phyloP scores from a whole-genome alignment of 2,329 filamentous ascomycete genomes.

The Ceratocystiopsis brevicomis region DNA sequence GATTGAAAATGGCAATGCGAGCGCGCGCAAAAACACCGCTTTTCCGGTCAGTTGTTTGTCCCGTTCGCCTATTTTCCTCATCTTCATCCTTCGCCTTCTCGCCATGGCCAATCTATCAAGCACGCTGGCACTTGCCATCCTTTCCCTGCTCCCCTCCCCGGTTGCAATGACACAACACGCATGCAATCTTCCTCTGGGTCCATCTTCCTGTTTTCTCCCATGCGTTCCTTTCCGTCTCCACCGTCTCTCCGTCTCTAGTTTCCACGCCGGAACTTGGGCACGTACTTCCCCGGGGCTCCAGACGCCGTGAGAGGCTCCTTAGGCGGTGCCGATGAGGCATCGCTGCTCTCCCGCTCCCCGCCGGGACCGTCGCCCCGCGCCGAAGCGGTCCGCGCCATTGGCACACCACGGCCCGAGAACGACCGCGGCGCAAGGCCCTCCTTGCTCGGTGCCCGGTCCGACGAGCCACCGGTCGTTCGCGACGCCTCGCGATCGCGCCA shows the following conservation, averaged over 20 bases:
- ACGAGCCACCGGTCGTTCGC: conserved; percentile 8
- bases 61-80: too few species aligned
- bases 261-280: conserved; percentile 25
- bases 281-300: conserved; percentile 38
- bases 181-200: too few species aligned
- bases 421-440: conserved; percentile 12
- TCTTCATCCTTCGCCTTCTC: too few species aligned
- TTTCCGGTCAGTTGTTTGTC: too few species aligned
- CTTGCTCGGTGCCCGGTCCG: conserved; percentile 8
- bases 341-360: conserved; percentile 10
- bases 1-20: too few species aligned
- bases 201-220: too few species aligned
- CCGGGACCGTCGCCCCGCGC: conserved; percentile 10
- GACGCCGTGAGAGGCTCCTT: conserved; percentile 32
- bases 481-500: conserved; percentile 44
- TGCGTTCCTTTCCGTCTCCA: too few species aligned
- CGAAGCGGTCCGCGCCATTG: conserved; percentile 25
- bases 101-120: too few species aligned
- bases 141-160: too few species aligned
- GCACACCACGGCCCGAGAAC: conserved; percentile 21
- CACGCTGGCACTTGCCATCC: too few species aligned
- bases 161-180: neutral
- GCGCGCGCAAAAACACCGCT: too few species aligned
- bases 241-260: neutral
- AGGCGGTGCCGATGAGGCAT: conserved; percentile 22